Evolutionary conservation across 768 basidiomycete species (phyloP).

Genomic region (Cytidiella melzeri): DNA sequence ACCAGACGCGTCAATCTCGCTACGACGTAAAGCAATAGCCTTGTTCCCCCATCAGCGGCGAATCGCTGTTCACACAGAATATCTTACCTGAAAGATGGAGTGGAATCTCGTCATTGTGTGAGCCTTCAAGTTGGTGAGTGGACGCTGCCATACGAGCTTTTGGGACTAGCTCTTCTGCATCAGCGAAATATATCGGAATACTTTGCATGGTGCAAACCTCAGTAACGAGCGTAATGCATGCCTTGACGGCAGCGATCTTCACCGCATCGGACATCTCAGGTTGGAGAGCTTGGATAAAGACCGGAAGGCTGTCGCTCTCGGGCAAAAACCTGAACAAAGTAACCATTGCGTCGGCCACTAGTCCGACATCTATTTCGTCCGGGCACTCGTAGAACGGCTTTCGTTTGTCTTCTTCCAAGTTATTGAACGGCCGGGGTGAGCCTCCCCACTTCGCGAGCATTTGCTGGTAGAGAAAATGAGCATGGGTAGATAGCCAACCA

Average conservation of each 20-base stretch:
- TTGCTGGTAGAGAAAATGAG: constrained; percentile 12
- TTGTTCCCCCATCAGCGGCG: background rate
- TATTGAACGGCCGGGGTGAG: background rate
- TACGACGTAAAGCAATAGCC: constrained; percentile 37
- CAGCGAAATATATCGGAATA: too few relatives aligned
- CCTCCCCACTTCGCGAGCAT: constrained; percentile 28
- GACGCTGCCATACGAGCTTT: constrained; percentile 51
- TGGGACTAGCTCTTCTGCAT: constrained; percentile 44
- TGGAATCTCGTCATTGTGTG: constrained; percentile 44
- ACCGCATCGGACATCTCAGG: constrained; percentile 77
- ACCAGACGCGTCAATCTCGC: constrained; percentile 56
- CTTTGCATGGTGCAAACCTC: constrained; percentile 59
- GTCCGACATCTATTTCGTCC: constrained; percentile 70
- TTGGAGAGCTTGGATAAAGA: constrained; percentile 63
- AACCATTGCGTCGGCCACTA: constrained; percentile 71
- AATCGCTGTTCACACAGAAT: background rate
- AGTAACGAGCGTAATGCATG: constrained; percentile 58
- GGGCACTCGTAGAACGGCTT: constrained; percentile 62
- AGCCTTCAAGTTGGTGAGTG: constrained; percentile 42
- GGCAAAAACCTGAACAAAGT: constrained; percentile 67
- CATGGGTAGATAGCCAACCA: background rate
- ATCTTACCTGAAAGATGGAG: constrained; percentile 49
- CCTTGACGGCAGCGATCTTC: constrained; percentile 72
- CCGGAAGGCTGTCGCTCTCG: constrained; percentile 47
- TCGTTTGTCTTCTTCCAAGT: constrained; percentile 3